Conservation (phyloP, 2,329 filamentous ascomycete genomes). For the Cadophora sp. region DNA sequence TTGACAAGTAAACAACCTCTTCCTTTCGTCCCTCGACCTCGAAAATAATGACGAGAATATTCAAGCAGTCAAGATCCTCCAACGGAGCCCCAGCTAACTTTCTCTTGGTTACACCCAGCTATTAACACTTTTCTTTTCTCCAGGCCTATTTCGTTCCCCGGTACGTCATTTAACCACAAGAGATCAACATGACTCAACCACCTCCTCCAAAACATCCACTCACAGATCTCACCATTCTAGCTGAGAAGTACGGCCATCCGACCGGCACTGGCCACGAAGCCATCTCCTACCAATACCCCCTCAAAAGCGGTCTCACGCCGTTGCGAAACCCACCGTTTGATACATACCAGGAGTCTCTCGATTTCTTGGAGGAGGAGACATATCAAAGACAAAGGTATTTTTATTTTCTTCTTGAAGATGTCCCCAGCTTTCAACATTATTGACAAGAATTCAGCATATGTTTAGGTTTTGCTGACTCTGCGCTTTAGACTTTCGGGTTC, state of each 20-base stretch:
- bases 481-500: background rate
- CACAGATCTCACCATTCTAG: slow-evolving; percentile 15
- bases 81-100: background rate
- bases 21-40: background rate
- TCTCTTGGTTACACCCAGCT: background rate
- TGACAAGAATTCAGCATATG: background rate
- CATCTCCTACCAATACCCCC: slow-evolving; percentile 5
- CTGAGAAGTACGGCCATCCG: slow-evolving; percentile 14
- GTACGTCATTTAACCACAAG: background rate
- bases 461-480: background rate
- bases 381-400: background rate
- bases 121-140: background rate
- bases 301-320: slow-evolving; percentile 23
- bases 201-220: background rate
- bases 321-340: background rate
- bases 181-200: slow-evolving; percentile 24
- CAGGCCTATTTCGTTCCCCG: background rate
- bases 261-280: background rate
- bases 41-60: background rate
- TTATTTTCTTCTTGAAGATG: background rate
- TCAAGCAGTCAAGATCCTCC: background rate
- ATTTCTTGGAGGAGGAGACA: background rate
- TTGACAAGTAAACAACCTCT: background rate
- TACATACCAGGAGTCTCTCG: background rate
- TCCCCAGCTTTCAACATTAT: background rate